Evolutionary conservation across 768 basidiomycete species (phyloP), one percentile per base, ranked within the genome.

Genomic region (Glaciozyma martinii): DNA sequence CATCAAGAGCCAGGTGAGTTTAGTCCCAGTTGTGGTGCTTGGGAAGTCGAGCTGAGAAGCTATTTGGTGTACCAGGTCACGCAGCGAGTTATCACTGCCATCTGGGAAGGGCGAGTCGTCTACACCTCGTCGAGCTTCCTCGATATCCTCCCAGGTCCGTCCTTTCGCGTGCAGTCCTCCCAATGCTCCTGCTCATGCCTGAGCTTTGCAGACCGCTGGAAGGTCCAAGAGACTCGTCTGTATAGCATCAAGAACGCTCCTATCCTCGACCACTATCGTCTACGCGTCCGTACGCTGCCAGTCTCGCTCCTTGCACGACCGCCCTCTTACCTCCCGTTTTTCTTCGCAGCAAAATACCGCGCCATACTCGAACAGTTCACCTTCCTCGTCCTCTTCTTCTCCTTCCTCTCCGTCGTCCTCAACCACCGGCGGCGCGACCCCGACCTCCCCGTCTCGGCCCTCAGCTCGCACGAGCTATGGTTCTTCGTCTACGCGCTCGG

Each of bases 241-340:
- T 78, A 79, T 71, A 77, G 78, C 60, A 76, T 78, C 10, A 76
- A 76, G 52, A 72, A 76, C 68, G 78, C 78, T 3, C 78, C 78
- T 10, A 61, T 78, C 8, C 62, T 71, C 19, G 70, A 71, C 50
- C 70, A 71, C 57, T 71, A 71, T 33, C 66, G 70, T 4, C 59
- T 71, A 18, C 53, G 32, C 21, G 65, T 59, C 7, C 59, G 58
- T 63, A n/a, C 55, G 42, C 15, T 1, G 21, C 29, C 27, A 6
- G 27, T 29, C 43, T 44, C 43, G 30, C 44, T 16, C 30, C n/a
- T 23, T 1, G 30, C 6, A 23, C 46, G 21, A 30, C 5, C 19
- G 42, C 6, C 25, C 43, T 43, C 56, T 25, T 57, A 19, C 27
- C 25, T 27, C n/a, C 6, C 18, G 27, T 3, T 19, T 42, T 23